Evolutionary conservation across 2,329 filamentous ascomycete species (phyloP), one percentile per base, ranked within the genome.

Genomic region (Penicillium sp.): DNA sequence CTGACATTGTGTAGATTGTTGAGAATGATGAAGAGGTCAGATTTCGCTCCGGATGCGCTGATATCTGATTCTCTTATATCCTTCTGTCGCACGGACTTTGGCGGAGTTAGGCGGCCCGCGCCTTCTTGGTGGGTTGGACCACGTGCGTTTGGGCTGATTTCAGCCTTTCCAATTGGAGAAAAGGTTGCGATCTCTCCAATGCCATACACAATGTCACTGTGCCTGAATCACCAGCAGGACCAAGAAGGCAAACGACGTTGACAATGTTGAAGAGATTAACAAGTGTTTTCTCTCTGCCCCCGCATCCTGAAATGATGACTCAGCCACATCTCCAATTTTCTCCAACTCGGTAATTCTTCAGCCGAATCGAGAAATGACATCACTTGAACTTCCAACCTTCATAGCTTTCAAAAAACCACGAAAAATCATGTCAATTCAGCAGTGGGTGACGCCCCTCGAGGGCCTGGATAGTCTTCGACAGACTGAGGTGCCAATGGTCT

Each of bases 401-500:
- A 13, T 2, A 35, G 3, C 50, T 19, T 30, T 24, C 30, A 53
- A 40, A 44, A 44, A 15, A 30, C n/a, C 4, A 3, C 22, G 17
- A 30, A 10, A 53, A 22, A 56, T 22, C 30, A 71, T 71, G 64
- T 65, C 68, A 15, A 63, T 76, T 55, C 58, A 72, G 35, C 82
- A 86, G 75, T 89, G 86, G 86, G 76, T 81, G 17, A 85, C 84
- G 2, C 75, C 75, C 45, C 82, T 87, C 67, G 79, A 86, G 68
- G 86, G 86, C 10, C 69, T 89, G 24, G 83, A 86, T 54, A 84
- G 85, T 62, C 78, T 89, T 30, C 72, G 75, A 53, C 72, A 81
- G 28, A 72, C 74, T 1, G 79, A 83, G 38, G 80, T 72, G 4
- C 74, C 82, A 2, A 76, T 86, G 61, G 84, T 84, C 0, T 65